Evolutionary conservation across 352 stramenopile genomes (phyloP).

Genomic region (Globisporangium parvum): DNA sequence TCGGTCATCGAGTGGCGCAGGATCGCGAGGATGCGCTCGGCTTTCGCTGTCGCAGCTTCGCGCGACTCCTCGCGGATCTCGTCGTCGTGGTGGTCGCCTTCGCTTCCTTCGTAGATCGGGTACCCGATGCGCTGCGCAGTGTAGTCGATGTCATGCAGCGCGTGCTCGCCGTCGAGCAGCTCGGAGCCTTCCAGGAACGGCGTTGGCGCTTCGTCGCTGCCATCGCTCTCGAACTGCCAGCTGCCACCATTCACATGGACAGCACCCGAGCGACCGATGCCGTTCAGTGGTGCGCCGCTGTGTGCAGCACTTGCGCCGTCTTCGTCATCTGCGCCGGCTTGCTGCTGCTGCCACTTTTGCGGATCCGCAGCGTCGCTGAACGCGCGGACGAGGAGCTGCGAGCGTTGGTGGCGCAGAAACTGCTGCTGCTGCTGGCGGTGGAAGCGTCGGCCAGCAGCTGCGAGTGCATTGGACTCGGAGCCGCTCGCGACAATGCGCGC

Average conservation of each 20-base stretch:
- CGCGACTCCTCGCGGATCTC: conserved; percentile 71
- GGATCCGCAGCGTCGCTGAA: conserved; percentile 39
- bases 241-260: conserved; percentile 6
- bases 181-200: conserved; percentile 23
- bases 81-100: conserved; percentile 21
- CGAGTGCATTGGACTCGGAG: neutral
- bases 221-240: conserved; percentile 6
- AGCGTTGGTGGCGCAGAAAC: conserved; percentile 12
- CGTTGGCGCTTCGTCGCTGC: conserved; percentile 15
- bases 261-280: neutral
- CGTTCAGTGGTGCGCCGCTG: conserved; percentile 8
- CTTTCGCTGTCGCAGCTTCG: conserved; percentile 54
- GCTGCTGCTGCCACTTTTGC: conserved; percentile 13
- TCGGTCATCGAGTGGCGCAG: conserved; percentile 83
- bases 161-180: conserved; percentile 21
- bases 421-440: conserved; percentile 18
- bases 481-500: conserved; percentile 3
- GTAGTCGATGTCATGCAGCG: conserved; percentile 53
- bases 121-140: conserved; percentile 73
- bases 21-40: conserved; percentile 71
- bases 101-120: conserved; percentile 39
- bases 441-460: conserved; percentile 12
- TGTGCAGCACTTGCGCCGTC: neutral
- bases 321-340: neutral
- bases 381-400: conserved; percentile 28